Conservation (phyloP, 257 asterid genomes). For the Ocimum tenuiflorum region DNA sequence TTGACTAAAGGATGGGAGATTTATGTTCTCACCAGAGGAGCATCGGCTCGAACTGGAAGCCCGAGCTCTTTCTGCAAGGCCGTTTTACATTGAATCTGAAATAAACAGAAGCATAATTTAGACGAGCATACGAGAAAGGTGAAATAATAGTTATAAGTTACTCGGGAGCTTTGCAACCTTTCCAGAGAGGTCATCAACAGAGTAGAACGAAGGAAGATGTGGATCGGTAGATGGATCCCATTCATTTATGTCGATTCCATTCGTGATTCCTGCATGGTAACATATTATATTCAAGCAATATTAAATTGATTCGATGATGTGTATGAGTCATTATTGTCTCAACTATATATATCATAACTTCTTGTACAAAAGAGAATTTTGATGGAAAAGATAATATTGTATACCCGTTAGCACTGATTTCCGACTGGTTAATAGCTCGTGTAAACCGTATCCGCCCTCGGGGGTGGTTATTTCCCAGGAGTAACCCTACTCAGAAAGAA, state of each 20-base stretch:
- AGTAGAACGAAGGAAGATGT: constrained; percentile 56
- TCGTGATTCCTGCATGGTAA: constrained; percentile 67
- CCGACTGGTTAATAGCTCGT: constrained; percentile 62
- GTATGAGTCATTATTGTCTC: not conserved
- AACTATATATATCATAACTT: not conserved
- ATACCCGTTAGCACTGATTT: constrained; percentile 71
- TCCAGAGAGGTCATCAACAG: constrained; percentile 70
- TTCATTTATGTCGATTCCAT: constrained; percentile 72
- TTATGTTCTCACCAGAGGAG: constrained; percentile 64
- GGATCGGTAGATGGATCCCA: constrained; percentile 78
- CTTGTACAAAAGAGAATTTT: not conserved
- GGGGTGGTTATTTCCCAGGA: constrained; percentile 92
- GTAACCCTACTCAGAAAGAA: constrained; percentile 64
- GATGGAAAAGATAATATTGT: not conserved
- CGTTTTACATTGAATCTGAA: constrained; percentile 69
- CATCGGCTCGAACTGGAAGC: constrained; percentile 72
- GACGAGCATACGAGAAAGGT: constrained; percentile 6
- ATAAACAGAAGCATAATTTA: not conserved
- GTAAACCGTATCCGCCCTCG: constrained; percentile 89
- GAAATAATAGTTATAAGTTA: not conserved
- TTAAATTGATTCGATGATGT: not conserved
- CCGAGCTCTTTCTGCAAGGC: constrained; percentile 87
- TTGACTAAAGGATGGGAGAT: not conserved
- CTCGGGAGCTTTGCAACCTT: constrained; percentile 47
- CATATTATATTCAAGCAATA: constrained; percentile 2